These are phyloP conservation scores for Mucor circinelloides DNA, from an alignment of 371 early-diverging fungal genomes.

Conservation along the genomic window DNA sequence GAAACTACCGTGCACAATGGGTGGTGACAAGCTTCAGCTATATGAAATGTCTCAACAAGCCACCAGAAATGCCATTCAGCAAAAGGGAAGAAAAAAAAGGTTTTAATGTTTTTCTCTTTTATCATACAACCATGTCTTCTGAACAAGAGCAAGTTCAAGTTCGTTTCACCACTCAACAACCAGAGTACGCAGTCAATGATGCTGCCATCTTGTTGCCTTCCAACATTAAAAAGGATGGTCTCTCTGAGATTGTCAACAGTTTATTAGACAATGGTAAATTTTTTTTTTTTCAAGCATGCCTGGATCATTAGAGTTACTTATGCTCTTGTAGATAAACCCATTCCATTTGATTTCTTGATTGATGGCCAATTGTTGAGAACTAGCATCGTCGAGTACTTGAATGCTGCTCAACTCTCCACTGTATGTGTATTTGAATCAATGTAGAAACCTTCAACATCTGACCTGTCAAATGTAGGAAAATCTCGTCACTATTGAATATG, in stretches of 20 bases:
- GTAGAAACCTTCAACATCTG: neutral
- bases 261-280: conserved; percentile 61
- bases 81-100: neutral
- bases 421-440: conserved; percentile 39
- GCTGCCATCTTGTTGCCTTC: conserved; percentile 87
- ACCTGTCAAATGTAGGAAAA: conserved; percentile 65
- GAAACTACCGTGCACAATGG: neutral
- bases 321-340: conserved; percentile 61
- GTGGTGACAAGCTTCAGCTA: neutral
- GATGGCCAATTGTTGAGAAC: conserved; percentile 86
- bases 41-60: neutral
- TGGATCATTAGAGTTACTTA: neutral
- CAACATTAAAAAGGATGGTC: conserved; percentile 79
- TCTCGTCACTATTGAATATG: conserved; percentile 86
- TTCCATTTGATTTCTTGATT: conserved; percentile 92
- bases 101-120: conserved; percentile 9
- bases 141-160: conserved; percentile 82
- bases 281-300: neutral
- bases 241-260: conserved; percentile 92
- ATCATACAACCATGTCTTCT: conserved; percentile 23
- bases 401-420: conserved; percentile 71
- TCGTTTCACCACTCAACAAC: conserved; percentile 77
- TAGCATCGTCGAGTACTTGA: conserved; percentile 76
- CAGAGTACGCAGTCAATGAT: conserved; percentile 76
- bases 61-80: conserved; percentile 5